phyloP scores from a whole-genome alignment of 441 rosid species.

The Mallotus japonicus region DNA sequence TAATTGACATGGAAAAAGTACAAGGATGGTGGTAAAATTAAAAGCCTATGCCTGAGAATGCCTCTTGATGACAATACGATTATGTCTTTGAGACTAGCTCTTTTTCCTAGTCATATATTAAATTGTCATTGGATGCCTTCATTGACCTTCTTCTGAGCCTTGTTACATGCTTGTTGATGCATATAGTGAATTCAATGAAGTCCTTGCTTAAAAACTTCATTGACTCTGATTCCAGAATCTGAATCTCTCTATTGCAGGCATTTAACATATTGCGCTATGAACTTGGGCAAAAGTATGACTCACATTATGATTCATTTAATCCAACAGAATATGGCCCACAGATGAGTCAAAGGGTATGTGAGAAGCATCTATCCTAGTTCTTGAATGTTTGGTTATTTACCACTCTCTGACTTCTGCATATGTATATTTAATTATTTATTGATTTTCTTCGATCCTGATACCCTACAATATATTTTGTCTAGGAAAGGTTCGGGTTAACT shows the following conservation, averaged over 20 bases:
- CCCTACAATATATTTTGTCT: background rate
- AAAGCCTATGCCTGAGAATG: background rate
- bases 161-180: background rate
- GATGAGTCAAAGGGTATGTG: constrained; percentile 74
- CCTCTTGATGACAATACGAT: background rate
- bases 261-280: constrained; percentile 70
- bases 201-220: background rate
- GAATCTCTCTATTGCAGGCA: constrained; percentile 44
- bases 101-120: background rate
- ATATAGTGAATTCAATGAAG: background rate
- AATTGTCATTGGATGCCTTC: background rate
- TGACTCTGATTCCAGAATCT: background rate
- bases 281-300: constrained; percentile 76
- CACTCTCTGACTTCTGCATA: constrained; percentile 1
- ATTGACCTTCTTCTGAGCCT: background rate
- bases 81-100: background rate
- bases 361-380: constrained; percentile 4
- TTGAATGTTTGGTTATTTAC: constrained; percentile 10
- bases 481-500: background rate
- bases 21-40: background rate
- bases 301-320: constrained; percentile 72
- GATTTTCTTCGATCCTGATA: background rate
- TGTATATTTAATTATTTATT: too few species aligned
- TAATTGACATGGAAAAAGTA: background rate
- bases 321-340: constrained; percentile 81